Base-by-base conservation (phyloP, 331 rosid species). In the Saraca asoca region DNA sequence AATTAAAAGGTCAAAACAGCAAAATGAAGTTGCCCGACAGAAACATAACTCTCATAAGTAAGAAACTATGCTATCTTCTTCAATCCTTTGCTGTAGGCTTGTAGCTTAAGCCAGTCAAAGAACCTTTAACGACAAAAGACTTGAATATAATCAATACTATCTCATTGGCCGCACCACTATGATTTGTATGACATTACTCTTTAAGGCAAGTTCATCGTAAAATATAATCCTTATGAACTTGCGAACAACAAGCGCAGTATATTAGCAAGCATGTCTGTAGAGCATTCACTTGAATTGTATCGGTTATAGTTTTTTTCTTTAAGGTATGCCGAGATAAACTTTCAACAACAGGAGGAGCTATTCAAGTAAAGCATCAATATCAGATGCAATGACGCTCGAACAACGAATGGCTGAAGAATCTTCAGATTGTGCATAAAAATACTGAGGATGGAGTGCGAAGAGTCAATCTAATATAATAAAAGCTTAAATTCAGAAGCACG, bases 131-230 rank as follows among this genome's bases (percentile, higher is more conserved):
- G 7, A 52, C 24, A 24, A 39, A 51, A 29, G 29, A 68, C 34
- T 58, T 45, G 41, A 42, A 41, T 56, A 59, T 64, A 50, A n/a
- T 53, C 18, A 11, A 33, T 46, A 51, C 50, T 24, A 13, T 14
- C 51, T 50, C 58, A 68, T 15, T 2, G 29, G 42, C 58, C 69
- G 69, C 31, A 71, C 8, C 9, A 64, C n/a, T 20, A 56, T 37
- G 19, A 34, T 2, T 16, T 37, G 51, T 7, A 54, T 24, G 31
- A 3, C 31, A 24, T 24, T 24, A 68, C 15, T 6, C 33, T 58
- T 44, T 42, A 24, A 24, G 31, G 31, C 31, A 24, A 3, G 31
- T 24, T 24, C 31, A 3, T 24, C 31, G 1, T 24, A 24, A 24
- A 24, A 24, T 24, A 24, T 24, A 24, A 24, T 24, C 31, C 31